Percentiles rank a stretch among this genome's conserved stretches.
Evolutionary conservation across 768 basidiomycete species (phyloP).

Genomic region (Tulasnella sp.): DNA sequence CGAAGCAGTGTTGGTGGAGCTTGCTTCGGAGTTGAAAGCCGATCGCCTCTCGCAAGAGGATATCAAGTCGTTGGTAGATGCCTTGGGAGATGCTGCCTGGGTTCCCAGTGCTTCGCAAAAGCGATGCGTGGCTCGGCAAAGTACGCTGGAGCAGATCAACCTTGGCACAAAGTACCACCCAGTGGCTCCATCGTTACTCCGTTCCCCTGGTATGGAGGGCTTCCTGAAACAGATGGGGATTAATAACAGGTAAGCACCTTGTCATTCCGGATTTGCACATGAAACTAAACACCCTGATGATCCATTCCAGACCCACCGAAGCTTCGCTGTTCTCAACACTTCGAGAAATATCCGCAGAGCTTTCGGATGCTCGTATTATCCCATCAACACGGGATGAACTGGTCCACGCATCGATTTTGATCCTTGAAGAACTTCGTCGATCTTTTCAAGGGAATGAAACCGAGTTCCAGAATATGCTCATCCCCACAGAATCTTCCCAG

Average conservation of each 20-base stretch:
- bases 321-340: neutral
- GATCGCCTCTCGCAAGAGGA: neutral
- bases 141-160: neutral
- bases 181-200: neutral
- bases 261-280: neutral
- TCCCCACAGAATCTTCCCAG: neutral
- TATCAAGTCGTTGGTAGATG: neutral
- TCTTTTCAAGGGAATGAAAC: neutral
- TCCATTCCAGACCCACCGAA: neutral
- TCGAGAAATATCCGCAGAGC: neutral
- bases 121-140: neutral
- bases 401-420: neutral
- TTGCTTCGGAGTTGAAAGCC: neutral
- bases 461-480: neutral
- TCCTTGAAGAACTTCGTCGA: neutral
- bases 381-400: neutral
- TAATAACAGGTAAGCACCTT: neutral
- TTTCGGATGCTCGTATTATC: neutral
- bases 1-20: neutral
- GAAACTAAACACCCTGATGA: no score
- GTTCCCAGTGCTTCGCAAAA: neutral
- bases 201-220: neutral
- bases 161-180: neutral
- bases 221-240: neutral
- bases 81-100: neutral